Percentiles rank a stretch among this genome's conserved stretches.
Evolutionary conservation across 148 eudicot species (phyloP).

Genomic region (Fagopyrum esculentum): DNA sequence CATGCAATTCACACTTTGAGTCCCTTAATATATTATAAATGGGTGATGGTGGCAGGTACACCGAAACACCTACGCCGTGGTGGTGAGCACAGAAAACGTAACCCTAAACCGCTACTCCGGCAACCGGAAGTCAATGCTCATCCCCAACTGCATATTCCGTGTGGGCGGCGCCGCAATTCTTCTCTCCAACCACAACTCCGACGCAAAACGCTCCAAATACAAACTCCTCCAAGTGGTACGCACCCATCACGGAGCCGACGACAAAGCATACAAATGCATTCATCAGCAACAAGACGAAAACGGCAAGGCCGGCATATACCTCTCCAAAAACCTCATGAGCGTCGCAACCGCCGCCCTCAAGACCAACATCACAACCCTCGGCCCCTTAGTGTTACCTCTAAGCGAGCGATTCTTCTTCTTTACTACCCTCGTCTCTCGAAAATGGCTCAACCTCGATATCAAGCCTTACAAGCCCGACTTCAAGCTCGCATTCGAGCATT

Average conservation of each 20-base stretch:
- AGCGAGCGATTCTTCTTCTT: conserved; percentile 48
- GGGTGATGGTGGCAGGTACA: not conserved
- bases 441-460: conserved; percentile 34
- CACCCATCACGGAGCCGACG: conserved; percentile 64
- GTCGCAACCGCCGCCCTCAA: conserved; percentile 47
- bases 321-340: conserved; percentile 46
- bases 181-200: conserved; percentile 33
- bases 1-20: too few species aligned
- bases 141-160: conserved; percentile 14
- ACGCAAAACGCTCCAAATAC: conserved; percentile 37
- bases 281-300: conserved; percentile 55
- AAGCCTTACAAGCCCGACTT: conserved; percentile 54
- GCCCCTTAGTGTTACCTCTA: conserved; percentile 37
- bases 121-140: conserved; percentile 8
- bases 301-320: conserved; percentile 46
- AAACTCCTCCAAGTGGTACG: conserved; percentile 51
- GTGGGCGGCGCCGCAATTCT: conserved; percentile 40
- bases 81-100: conserved; percentile 9
- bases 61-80: conserved; percentile 11
- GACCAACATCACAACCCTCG: conserved; percentile 39
- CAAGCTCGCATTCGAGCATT: conserved; percentile 50
- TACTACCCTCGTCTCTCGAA: conserved; percentile 17
- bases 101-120: conserved; percentile 10
- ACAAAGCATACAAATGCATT: conserved; percentile 49
- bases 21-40: too few species aligned